Percentiles rank a stretch among this genome's conserved stretches.
These are phyloP conservation scores for Phragmites australis DNA, from an alignment of 176 grass and related monocot genomes.

Conservation along the genomic window DNA sequence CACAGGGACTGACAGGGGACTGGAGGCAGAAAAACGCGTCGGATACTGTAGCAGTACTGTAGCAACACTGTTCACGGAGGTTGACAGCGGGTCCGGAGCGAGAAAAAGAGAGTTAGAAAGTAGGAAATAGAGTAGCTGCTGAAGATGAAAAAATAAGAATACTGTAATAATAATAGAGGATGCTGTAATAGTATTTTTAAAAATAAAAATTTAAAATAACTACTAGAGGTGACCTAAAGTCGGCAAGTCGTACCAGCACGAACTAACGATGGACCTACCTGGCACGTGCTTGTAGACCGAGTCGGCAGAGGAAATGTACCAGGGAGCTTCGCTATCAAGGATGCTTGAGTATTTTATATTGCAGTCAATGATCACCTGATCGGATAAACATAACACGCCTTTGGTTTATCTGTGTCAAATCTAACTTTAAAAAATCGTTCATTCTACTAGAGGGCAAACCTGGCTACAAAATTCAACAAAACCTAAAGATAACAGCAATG, in stretches of 20 bases:
- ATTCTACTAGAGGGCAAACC: too few species aligned
- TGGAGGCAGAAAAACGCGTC: too few species aligned
- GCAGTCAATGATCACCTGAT: neutral
- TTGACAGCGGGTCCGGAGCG: too few species aligned
- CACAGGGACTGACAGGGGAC: too few species aligned
- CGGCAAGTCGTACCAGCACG: neutral
- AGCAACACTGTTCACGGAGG: too few species aligned
- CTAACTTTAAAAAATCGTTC: neutral
- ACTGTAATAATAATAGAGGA: too few species aligned
- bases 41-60: too few species aligned
- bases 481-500: neutral
- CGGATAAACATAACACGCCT: neutral
- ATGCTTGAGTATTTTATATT: neutral
- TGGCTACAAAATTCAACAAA: neutral
- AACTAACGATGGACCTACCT: neutral
- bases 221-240: neutral
- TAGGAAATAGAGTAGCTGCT: too few species aligned
- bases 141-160: too few species aligned
- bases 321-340: neutral
- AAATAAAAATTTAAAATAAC: too few species aligned
- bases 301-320: neutral
- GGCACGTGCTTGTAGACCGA: neutral
- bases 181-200: too few species aligned
- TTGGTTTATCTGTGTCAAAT: neutral
- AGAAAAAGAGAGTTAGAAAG: too few species aligned